Evolutionary conservation across 2,329 filamentous ascomycete genomes (phyloP).

Genomic region (Pseudogymnoascus sp.): DNA sequence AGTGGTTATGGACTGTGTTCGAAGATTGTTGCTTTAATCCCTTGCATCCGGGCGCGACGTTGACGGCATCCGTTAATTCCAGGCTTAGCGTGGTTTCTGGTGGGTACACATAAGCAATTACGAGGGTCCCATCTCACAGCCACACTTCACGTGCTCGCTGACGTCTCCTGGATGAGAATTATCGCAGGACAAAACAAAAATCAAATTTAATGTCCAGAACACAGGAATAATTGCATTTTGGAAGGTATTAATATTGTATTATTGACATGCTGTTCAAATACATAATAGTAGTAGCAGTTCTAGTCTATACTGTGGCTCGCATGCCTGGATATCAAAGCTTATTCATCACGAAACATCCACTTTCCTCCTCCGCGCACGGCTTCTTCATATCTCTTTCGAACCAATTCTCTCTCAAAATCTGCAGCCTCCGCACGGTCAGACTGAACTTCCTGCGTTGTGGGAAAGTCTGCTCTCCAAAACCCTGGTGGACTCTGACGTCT

Average conservation of each 20-base stretch:
- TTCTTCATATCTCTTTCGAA: constrained; percentile 72
- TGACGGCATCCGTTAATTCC: constrained; percentile 13
- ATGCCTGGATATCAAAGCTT: constrained; percentile 13
- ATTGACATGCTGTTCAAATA: background rate
- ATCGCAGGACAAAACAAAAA: background rate
- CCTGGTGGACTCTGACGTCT: constrained; percentile 71
- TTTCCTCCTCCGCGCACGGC: constrained; percentile 70
- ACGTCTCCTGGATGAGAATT: background rate
- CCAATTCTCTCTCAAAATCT: constrained; percentile 54
- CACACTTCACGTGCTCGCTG: background rate
- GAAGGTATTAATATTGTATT: background rate
- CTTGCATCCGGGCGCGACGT: constrained; percentile 6
- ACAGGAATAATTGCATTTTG: background rate
- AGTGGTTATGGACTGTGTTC: background rate
- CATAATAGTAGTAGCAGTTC: background rate
- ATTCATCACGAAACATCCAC: constrained; percentile 79
- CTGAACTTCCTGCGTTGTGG: constrained; percentile 73
- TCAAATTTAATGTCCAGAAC: background rate
- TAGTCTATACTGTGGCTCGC: constrained; percentile 4
- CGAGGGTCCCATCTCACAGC: constrained; percentile 6
- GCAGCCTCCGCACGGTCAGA: constrained; percentile 59
- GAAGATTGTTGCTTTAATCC: constrained; percentile 4
- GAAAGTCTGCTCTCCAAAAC: constrained; percentile 88
- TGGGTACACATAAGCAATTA: constrained; percentile 6
- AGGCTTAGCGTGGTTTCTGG: constrained; percentile 13